phyloP scores from a whole-genome alignment of 306 rosid genomes.

The Prunus mume region DNA sequence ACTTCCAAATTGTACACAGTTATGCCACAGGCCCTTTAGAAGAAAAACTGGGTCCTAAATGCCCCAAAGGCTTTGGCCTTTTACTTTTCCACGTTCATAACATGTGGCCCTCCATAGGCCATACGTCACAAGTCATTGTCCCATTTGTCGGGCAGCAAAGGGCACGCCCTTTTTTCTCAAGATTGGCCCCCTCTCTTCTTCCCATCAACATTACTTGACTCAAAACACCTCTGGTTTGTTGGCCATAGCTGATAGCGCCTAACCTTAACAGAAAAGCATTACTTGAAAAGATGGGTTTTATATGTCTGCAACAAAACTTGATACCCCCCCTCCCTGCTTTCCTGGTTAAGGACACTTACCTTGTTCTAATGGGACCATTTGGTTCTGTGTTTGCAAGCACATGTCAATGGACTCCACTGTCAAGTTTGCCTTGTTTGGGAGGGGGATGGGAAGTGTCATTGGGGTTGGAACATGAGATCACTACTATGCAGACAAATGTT shows the following conservation, averaged over 20 bases:
- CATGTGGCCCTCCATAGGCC: slow-evolving; percentile 25
- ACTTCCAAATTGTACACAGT: background rate
- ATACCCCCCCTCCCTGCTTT: slow-evolving; percentile 1
- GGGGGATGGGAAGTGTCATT: too few species aligned
- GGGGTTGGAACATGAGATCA: too few species aligned
- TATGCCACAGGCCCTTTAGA: background rate
- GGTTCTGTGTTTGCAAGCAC: background rate
- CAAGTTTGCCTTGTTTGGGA: background rate
- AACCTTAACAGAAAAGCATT: slow-evolving; percentile 14
- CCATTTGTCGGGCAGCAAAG: slow-evolving; percentile 33
- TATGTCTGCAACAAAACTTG: slow-evolving; percentile 29
- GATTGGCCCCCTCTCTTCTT: slow-evolving; percentile 24
- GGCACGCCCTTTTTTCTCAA: slow-evolving; percentile 21
- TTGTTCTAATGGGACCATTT: slow-evolving; percentile 19
- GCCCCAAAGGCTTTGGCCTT: slow-evolving; percentile 27
- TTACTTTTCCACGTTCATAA: slow-evolving; percentile 6
- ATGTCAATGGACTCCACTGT: background rate
- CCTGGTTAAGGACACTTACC: slow-evolving; percentile 20
- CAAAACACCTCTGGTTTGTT: slow-evolving; percentile 20
- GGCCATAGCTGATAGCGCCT: slow-evolving; percentile 7
- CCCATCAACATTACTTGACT: slow-evolving; percentile 38
- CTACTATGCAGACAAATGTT: too few species aligned
- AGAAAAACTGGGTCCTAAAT: slow-evolving; percentile 42
- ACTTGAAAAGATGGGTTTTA: slow-evolving; percentile 23
- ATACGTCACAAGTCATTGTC: slow-evolving; percentile 41